Percentiles rank a stretch among this genome's conserved stretches.
Conservation (phyloP, 805 yeast genomes). For the Yarrowia sp. region DNA sequence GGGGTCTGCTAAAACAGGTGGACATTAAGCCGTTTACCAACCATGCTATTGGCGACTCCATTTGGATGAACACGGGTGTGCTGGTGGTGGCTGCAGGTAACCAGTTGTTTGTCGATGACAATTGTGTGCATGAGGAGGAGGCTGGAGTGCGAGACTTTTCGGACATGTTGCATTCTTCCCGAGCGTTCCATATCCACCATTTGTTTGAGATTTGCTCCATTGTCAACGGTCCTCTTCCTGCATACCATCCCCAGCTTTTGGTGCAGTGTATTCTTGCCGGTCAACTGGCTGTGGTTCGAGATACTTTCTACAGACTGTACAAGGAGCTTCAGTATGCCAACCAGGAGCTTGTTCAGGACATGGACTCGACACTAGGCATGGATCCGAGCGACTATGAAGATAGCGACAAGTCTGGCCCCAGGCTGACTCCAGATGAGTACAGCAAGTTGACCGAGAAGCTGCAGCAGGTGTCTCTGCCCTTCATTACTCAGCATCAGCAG, state of each 20-base stretch:
- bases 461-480: conserved; percentile 65
- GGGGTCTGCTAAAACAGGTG: conserved; percentile 68
- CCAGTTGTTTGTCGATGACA: conserved; percentile 80
- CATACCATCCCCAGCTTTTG: conserved; percentile 85
- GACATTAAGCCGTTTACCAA: conserved; percentile 69
- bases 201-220: conserved; percentile 70
- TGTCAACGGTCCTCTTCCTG: conserved; percentile 83
- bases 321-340: conserved; percentile 51
- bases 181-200: conserved; percentile 29
- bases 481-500: conserved; percentile 87
- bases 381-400: background rate
- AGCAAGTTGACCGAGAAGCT: conserved; percentile 56
- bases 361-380: conserved; percentile 32
- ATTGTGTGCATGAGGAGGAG: conserved; percentile 55
- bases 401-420: background rate
- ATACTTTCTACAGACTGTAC: conserved; percentile 54
- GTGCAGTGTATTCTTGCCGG: conserved; percentile 70
- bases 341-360: conserved; percentile 41
- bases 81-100: conserved; percentile 85
- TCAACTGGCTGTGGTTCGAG: conserved; percentile 52
- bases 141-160: conserved; percentile 48
- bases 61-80: conserved; percentile 78
- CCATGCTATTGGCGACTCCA: conserved; percentile 81
- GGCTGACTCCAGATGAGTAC: conserved; percentile 36
- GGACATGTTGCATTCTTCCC: conserved; percentile 24